Percentiles rank a stretch among this genome's conserved stretches.
These are phyloP conservation scores for Sodiomyces alkalinus DNA, from an alignment of 2,329 filamentous ascomycete genomes.

Conservation along the genomic window DNA sequence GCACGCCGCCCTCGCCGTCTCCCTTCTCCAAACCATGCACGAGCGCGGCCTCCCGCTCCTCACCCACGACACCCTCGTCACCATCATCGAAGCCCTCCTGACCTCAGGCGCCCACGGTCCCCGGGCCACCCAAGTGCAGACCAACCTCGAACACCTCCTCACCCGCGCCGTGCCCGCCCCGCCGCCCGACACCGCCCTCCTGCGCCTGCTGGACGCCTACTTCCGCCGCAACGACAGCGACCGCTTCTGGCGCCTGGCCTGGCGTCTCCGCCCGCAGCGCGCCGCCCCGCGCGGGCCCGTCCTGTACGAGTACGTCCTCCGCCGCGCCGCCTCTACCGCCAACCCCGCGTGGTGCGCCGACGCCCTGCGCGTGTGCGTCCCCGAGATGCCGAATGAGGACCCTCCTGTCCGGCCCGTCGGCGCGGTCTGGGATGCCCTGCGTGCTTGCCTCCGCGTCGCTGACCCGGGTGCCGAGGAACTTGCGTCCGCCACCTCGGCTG, in stretches of 20 bases:
- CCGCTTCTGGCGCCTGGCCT: conserved; percentile 45
- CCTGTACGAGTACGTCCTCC: conserved; percentile 41
- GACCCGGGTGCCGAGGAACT: conserved; percentile 31
- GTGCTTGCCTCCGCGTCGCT: conserved; percentile 37
- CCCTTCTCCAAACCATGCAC: conserved; percentile 27
- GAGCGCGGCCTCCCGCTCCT: conserved; percentile 28
- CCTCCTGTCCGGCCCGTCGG: conserved; percentile 29
- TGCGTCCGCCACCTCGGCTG: conserved; percentile 7
- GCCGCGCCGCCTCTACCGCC: conserved; percentile 26
- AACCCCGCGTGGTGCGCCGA: conserved; percentile 28
- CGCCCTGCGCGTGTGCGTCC: conserved; percentile 36
- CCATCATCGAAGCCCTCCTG: conserved; percentile 26
- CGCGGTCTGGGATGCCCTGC: conserved; percentile 29
- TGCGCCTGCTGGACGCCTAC: conserved; percentile 29
- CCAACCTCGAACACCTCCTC: conserved; percentile 30
- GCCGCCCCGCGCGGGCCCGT: conserved; percentile 28
- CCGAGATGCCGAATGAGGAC: conserved; percentile 42
- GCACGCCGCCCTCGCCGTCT: conserved; percentile 23
- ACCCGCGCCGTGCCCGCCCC: conserved; percentile 19
- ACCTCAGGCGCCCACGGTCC: conserved; percentile 14
- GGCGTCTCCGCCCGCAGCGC: conserved; percentile 38
- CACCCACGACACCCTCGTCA: conserved; percentile 30
- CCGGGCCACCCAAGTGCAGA: conserved; percentile 22
- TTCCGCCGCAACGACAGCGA: conserved; percentile 33
- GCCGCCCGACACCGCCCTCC: conserved; percentile 20